Evolutionary conservation across 208 protist species (phyloP), one percentile per base, ranked within the genome.

Genomic region (Porcisia deanei): DNA sequence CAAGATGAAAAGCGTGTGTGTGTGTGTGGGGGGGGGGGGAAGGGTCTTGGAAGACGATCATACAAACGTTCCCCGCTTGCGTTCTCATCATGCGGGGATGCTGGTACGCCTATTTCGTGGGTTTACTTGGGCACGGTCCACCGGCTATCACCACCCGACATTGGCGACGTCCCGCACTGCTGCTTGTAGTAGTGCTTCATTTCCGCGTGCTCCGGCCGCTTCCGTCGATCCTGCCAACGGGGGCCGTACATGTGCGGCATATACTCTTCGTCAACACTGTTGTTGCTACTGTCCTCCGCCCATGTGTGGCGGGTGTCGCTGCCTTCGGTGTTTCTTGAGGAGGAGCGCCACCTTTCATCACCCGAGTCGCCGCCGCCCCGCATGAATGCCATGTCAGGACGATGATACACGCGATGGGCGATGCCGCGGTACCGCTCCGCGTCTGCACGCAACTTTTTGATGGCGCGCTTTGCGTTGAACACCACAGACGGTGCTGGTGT

Each of bases 301-400:
- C 85, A 92, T 7, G 75, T 52, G 39, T 73, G 45, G 22, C 82
- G 81, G 45, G 53, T 71, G 64, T 84, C 83, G 43, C 58, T 39
- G 47, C 73, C 70, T 2, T 66, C 39, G 5, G n/a, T 61, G 71
- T 76, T 52, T 30, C 75, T 43, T 10, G 49, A 53, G 0, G 65
- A 82, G 1, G 60, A 71, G 53, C 58, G 69, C 70, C 77, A 77
- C 25, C 58, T 37, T 2, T 73, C 80, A 71, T 41, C 58, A 18
- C 52, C 60, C 60, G 55, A 25, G 54, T 49, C 67, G 39, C 61
- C 66, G 57, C 45, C 59, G 6, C 83, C 84, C 1, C 85, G 84
- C 88, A 94, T 91, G 60, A 93, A 96, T 14, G 86, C 87, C 76
- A 91, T 89, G 68, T 93, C 91, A 0, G 91, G 91, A 14, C 87